Base-by-base conservation (phyloP, 805 yeast genomes). In the Metschnikowia drakensbergensis region DNA sequence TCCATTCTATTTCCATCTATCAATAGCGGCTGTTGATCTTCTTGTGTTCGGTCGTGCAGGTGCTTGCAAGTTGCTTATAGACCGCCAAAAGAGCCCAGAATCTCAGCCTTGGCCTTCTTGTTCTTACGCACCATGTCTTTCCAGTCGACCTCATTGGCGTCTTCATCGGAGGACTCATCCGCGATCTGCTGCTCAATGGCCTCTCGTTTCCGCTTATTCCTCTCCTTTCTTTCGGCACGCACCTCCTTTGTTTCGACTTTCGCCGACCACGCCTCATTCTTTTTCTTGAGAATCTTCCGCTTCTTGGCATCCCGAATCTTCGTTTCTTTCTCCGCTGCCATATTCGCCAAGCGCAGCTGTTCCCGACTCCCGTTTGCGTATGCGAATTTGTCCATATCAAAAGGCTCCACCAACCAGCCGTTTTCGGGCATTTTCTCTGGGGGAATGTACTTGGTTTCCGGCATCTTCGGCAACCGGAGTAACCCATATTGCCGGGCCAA, bases 391-490 rank as follows among this genome's bases (percentile, higher is more conserved):
- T 86, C 88, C 81, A 88, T 77, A 56, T 88, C 84, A 17, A 90
- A 72, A 28, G 72, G 72, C 1, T 83, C 76, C 10, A 49, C 49
- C 32, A 88, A 66, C 89, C 91, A 88, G 1, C 97, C 97, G 52
- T 81, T 83, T 44, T 76, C 80, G 0, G 90, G 87, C 58, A 82
- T 68, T 9, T 65, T 55, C 2, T 75, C 79, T 34, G 68, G 61
- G 29, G 74, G 60, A 2, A 83, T 69, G 55, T 76, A 72, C 46
- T 70, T 72, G 23, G 83, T 77, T 62, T 94, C 99, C 0, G 99
- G 99, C 98, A 95, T 94, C 57, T 83, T 81, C 6, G 99, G 99
- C 50, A 92, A 68, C 56, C 97, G 75, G 37, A 88, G 66, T 2
- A 94, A 66, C 1, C 97, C 96, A 64, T 86, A 90, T 71, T 87